phyloP scores from a whole-genome alignment of 371 early-diverging fungal genomes.

The Mortierella sp. region DNA sequence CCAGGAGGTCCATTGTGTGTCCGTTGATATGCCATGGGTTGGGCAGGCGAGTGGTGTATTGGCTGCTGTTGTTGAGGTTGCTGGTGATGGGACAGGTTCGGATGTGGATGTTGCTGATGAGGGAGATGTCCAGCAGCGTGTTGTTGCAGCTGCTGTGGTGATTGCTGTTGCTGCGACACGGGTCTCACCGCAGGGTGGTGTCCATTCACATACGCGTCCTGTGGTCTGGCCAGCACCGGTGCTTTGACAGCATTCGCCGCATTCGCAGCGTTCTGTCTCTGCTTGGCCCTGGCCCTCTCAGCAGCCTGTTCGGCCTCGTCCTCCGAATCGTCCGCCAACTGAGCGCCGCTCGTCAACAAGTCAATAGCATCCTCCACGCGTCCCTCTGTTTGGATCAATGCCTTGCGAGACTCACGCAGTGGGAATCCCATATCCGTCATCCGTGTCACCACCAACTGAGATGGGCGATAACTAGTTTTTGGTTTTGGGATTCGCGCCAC shows the following conservation, averaged over 20 bases:
- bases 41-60: constrained; percentile 19
- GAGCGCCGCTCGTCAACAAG: constrained; percentile 53
- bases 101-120: constrained; percentile 1
- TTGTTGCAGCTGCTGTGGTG: background rate
- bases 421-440: constrained; percentile 59
- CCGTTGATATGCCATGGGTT: constrained; percentile 22
- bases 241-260: constrained; percentile 13
- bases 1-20: constrained; percentile 13
- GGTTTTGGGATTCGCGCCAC: constrained; percentile 46
- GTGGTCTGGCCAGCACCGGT: background rate
- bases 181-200: constrained; percentile 21
- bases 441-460: constrained; percentile 50
- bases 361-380: constrained; percentile 59
- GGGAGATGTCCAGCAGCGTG: background rate
- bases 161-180: constrained; percentile 14
- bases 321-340: constrained; percentile 54
- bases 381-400: constrained; percentile 54
- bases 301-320: constrained; percentile 52
- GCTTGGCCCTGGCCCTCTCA: constrained; percentile 40
- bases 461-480: constrained; percentile 55
- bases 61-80: constrained; percentile 10
- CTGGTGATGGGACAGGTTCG: constrained; percentile 17
- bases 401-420: constrained; percentile 46
- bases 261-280: constrained; percentile 5
- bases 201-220: constrained; percentile 28